Base-by-base conservation (phyloP, 108 stramenopile species). In the Seminavis robusta region DNA sequence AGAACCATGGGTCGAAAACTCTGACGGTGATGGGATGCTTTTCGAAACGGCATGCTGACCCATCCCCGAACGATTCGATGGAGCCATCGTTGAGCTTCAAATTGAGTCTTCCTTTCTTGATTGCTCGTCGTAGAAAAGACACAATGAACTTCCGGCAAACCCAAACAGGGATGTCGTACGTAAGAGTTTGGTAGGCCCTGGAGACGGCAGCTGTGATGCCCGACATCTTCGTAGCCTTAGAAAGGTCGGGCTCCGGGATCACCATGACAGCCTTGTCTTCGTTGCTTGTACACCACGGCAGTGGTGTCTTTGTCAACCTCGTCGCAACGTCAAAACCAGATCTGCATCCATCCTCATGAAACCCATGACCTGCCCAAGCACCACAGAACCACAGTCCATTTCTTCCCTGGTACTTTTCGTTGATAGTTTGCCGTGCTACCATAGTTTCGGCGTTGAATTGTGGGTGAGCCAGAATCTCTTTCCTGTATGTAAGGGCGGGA, bases 341-440 rank as follows among this genome's bases (percentile, higher is more conserved):
- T 16, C 87, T 76, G 48, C 94, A 83, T 47, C 93, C 97, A 68
- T 98, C 98, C 67, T 98, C 98, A 59, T 98, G 98, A 67, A 98
- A 98, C 3, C 98, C 98, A 63, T 95, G 93, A 32, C 97, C 97
- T 40, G 59, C 55, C 87, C 92, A 98, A 0, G 97, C 96, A 25
- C 96, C 98, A 53, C 75, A 77, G 54, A 96, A 98, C 91, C 90
- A 97, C 39, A 94, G 42, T 7, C 93, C 86, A 30, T 89, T 61
- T 39, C 73, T 69, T 23, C 94, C 96, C 47, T 75, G 90, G 33
- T 78, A 74, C 32, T 73, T 25, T 9, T 53, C 52, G 32, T 52
- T 43, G n/a, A 97, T 51, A 4, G 36, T 19, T 16, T 74, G 45
- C 42, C 95, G 72, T 4, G 94, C 96, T 9, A 51, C 51, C 25